phyloP scores from a whole-genome alignment of 2,329 filamentous ascomycete genomes.

The Didymella glomerata region DNA sequence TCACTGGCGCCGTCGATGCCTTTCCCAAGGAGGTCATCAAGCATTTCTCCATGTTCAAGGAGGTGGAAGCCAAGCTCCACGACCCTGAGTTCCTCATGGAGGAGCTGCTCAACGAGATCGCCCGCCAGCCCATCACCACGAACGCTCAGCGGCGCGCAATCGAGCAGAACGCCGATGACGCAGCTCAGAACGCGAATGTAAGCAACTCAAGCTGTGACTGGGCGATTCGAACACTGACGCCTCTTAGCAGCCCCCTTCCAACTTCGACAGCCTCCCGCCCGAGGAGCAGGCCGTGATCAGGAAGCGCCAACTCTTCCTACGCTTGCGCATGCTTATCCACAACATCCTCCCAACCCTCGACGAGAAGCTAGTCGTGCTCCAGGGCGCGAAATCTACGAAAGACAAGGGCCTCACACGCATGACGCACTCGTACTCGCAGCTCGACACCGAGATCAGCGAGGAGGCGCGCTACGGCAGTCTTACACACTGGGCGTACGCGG shows the following conservation, averaged over 20 bases:
- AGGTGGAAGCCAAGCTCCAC: conserved; percentile 97
- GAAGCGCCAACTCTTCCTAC: conserved; percentile 77
- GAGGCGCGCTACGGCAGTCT: conserved; percentile 92
- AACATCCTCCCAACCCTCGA: conserved; percentile 91
- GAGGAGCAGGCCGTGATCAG: conserved; percentile 64
- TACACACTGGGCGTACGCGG: conserved; percentile 94
- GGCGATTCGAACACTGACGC: conserved; percentile 30
- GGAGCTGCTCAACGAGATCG: conserved; percentile 73
- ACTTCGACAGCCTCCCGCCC: conserved; percentile 39
- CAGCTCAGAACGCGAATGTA: conserved; percentile 52
- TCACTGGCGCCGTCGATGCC: conserved; percentile 90
- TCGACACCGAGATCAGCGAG: conserved; percentile 90
- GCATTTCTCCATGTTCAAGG: conserved; percentile 94
- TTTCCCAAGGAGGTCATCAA: conserved; percentile 94
- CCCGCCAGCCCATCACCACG: conserved; percentile 56
- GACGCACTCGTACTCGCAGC: conserved; percentile 84
- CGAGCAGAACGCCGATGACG: conserved; percentile 43
- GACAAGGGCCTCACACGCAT: conserved; percentile 84
- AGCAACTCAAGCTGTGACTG: conserved; percentile 49
- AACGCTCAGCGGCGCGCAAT: conserved; percentile 38
- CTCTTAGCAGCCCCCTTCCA: conserved; percentile 38
- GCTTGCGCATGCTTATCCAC: conserved; percentile 78
- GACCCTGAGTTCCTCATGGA: conserved; percentile 84
- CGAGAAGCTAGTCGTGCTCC: conserved; percentile 97
- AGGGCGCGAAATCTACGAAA: conserved; percentile 88